Conservation (phyloP, 139 green algal species). For the Pseudopediastrum boryanum region DNA sequence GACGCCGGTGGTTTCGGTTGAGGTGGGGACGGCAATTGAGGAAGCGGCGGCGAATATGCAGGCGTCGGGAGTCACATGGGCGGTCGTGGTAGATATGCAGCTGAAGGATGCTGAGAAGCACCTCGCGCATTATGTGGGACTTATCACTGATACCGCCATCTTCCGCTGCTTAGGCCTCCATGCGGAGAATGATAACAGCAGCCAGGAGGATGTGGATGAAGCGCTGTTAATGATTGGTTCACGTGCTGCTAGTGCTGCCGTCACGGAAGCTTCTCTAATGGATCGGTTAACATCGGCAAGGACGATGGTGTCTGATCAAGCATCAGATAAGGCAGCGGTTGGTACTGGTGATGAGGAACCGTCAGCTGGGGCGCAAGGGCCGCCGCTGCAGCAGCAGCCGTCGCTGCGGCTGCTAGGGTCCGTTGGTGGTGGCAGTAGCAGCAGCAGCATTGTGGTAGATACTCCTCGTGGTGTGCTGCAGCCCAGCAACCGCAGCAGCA, state of each 20-base stretch:
- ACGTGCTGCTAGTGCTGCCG: not conserved
- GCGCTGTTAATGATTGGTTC: not conserved
- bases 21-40: conserved; percentile 36
- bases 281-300: too few relatives aligned
- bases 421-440: too few relatives aligned
- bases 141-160: conserved; percentile 44
- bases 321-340: too few relatives aligned
- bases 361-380: too few relatives aligned
- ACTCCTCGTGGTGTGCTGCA: too few relatives aligned
- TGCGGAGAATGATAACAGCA: not conserved
- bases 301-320: too few relatives aligned
- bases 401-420: too few relatives aligned
- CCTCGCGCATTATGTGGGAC: conserved; percentile 41
- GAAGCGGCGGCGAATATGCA: not conserved
- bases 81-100: conserved; percentile 30
- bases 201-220: conserved; percentile 4
- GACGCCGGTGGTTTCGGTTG: conserved; percentile 43
- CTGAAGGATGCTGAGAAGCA: not conserved
- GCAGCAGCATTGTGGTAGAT: too few relatives aligned
- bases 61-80: conserved; percentile 16
- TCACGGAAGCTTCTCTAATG: too few relatives aligned
- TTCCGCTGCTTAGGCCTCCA: conserved; percentile 46
- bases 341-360: too few relatives aligned
- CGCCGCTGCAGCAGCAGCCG: too few relatives aligned
- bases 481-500: too few relatives aligned